Evolutionary conservation across 2,329 filamentous ascomycete genomes (phyloP), one percentile per base, ranked within the genome.

Genomic region (Coniochaeta sp.): DNA sequence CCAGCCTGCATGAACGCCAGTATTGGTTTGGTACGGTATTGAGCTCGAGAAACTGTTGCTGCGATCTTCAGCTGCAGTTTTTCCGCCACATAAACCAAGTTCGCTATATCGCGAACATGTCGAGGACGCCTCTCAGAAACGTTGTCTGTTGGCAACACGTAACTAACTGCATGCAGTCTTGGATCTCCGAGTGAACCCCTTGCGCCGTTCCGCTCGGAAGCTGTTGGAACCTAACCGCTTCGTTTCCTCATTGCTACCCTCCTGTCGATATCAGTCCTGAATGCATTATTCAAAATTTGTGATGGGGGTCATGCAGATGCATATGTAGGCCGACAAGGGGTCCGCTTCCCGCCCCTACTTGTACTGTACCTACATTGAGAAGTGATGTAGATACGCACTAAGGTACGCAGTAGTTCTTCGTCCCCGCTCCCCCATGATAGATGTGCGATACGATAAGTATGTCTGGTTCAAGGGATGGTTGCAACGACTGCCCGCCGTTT

Each of bases 321-420:
- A 55, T 34, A 55, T 38, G 54, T 52, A 52, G 24, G 47, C 26
- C 42, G 22, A 52, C 30, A 24, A 55, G 16, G 30, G 54, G 17
- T 36, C 54, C 54, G 30, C 32, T 38, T 55, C 54, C 54, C 54
- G 54, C 30, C 54, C 54, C 54, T 55, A 55, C 54, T 16, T 19
- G 28, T 55, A 55, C 52, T n/a, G 19, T 55, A 55, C 54, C 17
- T 55, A 26, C 28, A 36, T 47, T 47, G 14, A 14, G 19, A 28
- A 19, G 47, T 16, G 3, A 42, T 3, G 42, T 47, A 47, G 42
- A 5, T 24, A 47, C 42, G 10, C 34, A 36, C 34, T 12, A n/a
- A n/a, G n/a, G n/a, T n/a, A 36, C 34, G 6, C 3, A 8, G 19
- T 47, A 24, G 42, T 47, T 17, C 22, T 10, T 52, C 12, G 17